These are phyloP conservation scores for Austroboletus olivaceoglutinosus DNA, from an alignment of 1,284 basidiomycete species.

Conservation along the genomic window DNA sequence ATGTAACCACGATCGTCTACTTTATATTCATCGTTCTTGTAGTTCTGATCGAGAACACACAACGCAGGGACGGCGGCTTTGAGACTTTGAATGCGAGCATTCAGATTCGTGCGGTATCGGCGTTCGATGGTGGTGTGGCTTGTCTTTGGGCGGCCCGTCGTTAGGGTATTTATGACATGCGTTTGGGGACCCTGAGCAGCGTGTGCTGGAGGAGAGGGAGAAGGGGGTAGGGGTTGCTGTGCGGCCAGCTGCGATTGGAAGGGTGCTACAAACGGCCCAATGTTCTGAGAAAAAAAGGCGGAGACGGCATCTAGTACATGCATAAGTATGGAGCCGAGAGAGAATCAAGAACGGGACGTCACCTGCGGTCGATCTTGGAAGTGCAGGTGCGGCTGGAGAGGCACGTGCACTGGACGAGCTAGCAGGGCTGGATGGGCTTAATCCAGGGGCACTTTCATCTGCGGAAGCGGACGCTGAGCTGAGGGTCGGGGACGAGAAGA, in stretches of 20 bases:
- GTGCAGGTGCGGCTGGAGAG: constrained; percentile 15
- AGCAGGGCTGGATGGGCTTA: constrained; percentile 22
- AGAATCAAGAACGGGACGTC: background rate
- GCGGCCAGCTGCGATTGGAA: constrained; percentile 21
- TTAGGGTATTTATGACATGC: constrained; percentile 25
- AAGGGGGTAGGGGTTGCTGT: constrained; percentile 32
- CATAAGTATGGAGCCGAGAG: background rate
- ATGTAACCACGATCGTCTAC: constrained; percentile 76
- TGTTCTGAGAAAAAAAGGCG: constrained; percentile 19
- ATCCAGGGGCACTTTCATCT: constrained; percentile 24
- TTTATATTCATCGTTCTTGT: constrained; percentile 47
- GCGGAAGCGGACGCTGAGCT: constrained; percentile 32
- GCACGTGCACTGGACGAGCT: constrained; percentile 16
- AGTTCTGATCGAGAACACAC: constrained; percentile 62
- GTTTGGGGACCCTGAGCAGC: constrained; percentile 21
- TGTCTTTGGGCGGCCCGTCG: constrained; percentile 65
- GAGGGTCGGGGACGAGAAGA: constrained; percentile 37
- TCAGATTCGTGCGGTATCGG: constrained; percentile 86
- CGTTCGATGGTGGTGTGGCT: constrained; percentile 92
- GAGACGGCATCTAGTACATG: constrained; percentile 16
- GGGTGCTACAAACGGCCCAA: constrained; percentile 32
- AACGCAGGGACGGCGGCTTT: constrained; percentile 82
- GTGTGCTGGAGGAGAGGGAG: constrained; percentile 35
- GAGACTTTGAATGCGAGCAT: constrained; percentile 82
- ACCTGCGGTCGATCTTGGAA: constrained; percentile 15